These are phyloP conservation scores for Thermoascus crustaceus DNA, from an alignment of 2,329 filamentous ascomycete genomes.

Conservation along the genomic window DNA sequence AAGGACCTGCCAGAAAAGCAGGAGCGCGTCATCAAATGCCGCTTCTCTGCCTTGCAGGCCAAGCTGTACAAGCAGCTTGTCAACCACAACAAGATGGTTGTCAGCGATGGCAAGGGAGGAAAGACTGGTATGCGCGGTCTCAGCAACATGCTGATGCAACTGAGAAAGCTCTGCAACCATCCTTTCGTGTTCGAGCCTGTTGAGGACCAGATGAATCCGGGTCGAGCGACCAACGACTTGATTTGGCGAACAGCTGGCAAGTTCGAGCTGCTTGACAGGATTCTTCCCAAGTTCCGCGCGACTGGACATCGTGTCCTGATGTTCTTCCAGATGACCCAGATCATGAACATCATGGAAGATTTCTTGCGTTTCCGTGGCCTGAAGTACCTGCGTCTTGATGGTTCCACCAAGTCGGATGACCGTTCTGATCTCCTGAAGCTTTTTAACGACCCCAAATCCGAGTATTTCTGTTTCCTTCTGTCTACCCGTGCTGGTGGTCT, in stretches of 20 bases:
- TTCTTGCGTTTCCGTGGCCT: slow-evolving; percentile 79
- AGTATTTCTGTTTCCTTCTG: slow-evolving; percentile 97
- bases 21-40: slow-evolving; percentile 98
- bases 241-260: slow-evolving; percentile 95
- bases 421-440: slow-evolving; percentile 79
- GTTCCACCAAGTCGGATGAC: slow-evolving; percentile 95
- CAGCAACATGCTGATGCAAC: slow-evolving; percentile 99
- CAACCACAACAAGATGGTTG: slow-evolving; percentile 86
- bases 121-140: slow-evolving; percentile 90
- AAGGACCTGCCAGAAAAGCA: slow-evolving; percentile 98
- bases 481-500: slow-evolving; percentile 97
- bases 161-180: slow-evolving; percentile 97
- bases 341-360: slow-evolving; percentile 99
- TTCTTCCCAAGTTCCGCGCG: slow-evolving; percentile 85
- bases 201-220: slow-evolving; percentile 94
- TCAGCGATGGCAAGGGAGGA: slow-evolving; percentile 90
- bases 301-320: slow-evolving; percentile 94
- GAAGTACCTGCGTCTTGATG: slow-evolving; percentile 84
- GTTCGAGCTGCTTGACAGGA: slow-evolving; percentile 87
- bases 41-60: slow-evolving; percentile 87
- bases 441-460: slow-evolving; percentile 84
- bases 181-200: slow-evolving; percentile 98
- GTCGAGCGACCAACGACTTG: slow-evolving; percentile 78
- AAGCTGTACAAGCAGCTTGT: slow-evolving; percentile 97
- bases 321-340: slow-evolving; percentile 99